Evolutionary conservation across 2,329 filamentous ascomycete genomes (phyloP), one percentile per base, ranked within the genome.

Genomic region (Pseudocercospora macadamiae): DNA sequence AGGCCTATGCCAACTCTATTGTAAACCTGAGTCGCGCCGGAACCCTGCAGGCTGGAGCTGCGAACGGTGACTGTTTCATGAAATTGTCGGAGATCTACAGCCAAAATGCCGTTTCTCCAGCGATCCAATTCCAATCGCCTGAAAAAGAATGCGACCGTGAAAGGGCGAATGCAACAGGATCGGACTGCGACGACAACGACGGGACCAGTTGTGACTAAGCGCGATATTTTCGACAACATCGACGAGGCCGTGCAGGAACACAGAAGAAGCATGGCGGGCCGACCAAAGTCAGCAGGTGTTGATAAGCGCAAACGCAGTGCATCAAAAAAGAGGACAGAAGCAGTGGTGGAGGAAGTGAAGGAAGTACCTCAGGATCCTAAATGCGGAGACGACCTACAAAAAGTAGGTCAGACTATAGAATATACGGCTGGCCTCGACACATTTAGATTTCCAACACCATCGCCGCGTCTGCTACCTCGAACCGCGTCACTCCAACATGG

Each of bases 391-490:
- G 65, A 66, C 30, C 52, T 65, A n/a, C 49, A 63, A 25, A 54
- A 55, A 34, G 48, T 53, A 16, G 64, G 55, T 28, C 37, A 44
- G 21, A 65, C 59, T 6, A 66, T 69, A 7, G 68, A 68, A 21
- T 66, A 66, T 42, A 54, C 36, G 18, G 57, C 63, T 10, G 66
- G 66, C 23, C 63, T 62, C 10, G 65, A 69, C 23, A 67, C 57
- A 9, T 72, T 68, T 57, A 59, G 56, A 49, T 72, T 70, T 39
- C 69, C 70, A 14, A 68, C 67, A 23, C 67, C 69, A 23, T 68
- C 67, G 26, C 68, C 67, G 26, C 60, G 60, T 45, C 53, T 64
- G 49, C 52, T 61, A 10, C 64, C 62, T 5, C 59, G 53, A 30
- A 66, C 61, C 54, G 63, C 64, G 12, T 64, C 67, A 28, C 62